phyloP scores from a whole-genome alignment of 345 rosid genomes.

The Cardamine resedifolia region DNA sequence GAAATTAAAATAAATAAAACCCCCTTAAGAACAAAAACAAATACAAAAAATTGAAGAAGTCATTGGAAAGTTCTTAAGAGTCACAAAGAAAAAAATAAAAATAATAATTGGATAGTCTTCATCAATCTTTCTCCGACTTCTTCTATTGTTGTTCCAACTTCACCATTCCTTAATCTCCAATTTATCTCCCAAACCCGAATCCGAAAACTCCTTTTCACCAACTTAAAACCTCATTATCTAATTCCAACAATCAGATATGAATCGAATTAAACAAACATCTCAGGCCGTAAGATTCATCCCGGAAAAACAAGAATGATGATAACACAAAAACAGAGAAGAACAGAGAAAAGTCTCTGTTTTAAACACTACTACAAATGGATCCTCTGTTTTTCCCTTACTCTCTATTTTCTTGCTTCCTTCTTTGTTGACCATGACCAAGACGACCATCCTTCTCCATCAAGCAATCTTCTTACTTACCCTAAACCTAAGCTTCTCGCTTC shows the following conservation, averaged over 20 bases:
- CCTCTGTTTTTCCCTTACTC: constrained; percentile 68
- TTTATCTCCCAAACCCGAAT: constrained; percentile 46
- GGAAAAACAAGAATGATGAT: constrained; percentile 45
- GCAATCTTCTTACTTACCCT: constrained; percentile 40
- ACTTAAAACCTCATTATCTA: constrained; percentile 26
- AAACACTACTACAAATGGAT: constrained; percentile 79
- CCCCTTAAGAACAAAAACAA: too few species aligned
- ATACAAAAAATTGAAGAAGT: neutral
- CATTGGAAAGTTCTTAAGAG: neutral
- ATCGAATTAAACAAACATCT: constrained; percentile 4
- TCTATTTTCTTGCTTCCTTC: constrained; percentile 74
- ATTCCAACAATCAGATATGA: constrained; percentile 21
- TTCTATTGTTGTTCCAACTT: constrained; percentile 33
- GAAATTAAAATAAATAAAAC: neutral
- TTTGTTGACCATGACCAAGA: constrained; percentile 56
- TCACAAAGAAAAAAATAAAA: neutral
- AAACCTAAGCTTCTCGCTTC: constrained; percentile 48
- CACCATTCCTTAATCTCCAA: constrained; percentile 55
- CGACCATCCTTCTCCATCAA: constrained; percentile 36
- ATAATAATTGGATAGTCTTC: constrained; percentile 28
- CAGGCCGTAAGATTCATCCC: constrained; percentile 42
- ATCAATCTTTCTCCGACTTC: constrained; percentile 22
- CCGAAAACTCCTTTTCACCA: constrained; percentile 45
- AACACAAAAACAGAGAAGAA: constrained; percentile 42
- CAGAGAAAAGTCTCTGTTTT: constrained; percentile 48